Evolutionary conservation across 768 basidiomycete genomes (phyloP).

Genomic region (Candolleomyces aberdarensis): DNA sequence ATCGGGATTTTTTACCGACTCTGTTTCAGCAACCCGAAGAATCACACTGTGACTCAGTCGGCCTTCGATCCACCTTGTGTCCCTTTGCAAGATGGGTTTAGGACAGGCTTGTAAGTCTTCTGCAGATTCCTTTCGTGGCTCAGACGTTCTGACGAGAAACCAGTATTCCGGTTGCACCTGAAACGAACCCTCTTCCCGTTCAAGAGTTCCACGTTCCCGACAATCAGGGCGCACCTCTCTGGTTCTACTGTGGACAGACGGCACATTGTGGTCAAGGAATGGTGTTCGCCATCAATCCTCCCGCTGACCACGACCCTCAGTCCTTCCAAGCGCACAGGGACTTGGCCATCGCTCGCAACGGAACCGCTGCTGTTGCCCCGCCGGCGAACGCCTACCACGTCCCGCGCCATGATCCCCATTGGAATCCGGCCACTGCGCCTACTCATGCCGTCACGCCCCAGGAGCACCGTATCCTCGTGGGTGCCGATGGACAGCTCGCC

Average conservation of each 20-base stretch:
- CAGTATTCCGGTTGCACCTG: constrained; percentile 43
- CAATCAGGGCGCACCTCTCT: constrained; percentile 39
- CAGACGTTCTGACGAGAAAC: neutral
- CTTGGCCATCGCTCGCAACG: constrained; percentile 33
- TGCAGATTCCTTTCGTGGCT: neutral
- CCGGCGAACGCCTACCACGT: constrained; percentile 12
- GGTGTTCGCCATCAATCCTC: constrained; percentile 67
- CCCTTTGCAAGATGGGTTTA: constrained; percentile 24
- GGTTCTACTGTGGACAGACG: constrained; percentile 54
- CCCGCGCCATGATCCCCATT: constrained; percentile 31
- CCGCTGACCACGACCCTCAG: constrained; percentile 31
- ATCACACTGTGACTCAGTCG: constrained; percentile 47
- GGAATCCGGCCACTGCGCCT: constrained; percentile 32
- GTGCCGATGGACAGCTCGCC: constrained; percentile 30
- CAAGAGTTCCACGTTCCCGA: constrained; percentile 38
- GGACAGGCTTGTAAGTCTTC: constrained; percentile 36
- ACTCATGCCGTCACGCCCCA: constrained; percentile 24
- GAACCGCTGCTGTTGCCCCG: constrained; percentile 1
- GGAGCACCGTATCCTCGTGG: constrained; percentile 38
- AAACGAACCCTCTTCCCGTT: constrained; percentile 34
- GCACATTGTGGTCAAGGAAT: constrained; percentile 53
- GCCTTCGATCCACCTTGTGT: constrained; percentile 38
- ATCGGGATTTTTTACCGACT: neutral
- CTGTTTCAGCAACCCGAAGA: constrained; percentile 38
- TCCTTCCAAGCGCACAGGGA: constrained; percentile 48